Evolutionary conservation across 108 stramenopile genomes (phyloP).

Genomic region (Epithemia pelagica): DNA sequence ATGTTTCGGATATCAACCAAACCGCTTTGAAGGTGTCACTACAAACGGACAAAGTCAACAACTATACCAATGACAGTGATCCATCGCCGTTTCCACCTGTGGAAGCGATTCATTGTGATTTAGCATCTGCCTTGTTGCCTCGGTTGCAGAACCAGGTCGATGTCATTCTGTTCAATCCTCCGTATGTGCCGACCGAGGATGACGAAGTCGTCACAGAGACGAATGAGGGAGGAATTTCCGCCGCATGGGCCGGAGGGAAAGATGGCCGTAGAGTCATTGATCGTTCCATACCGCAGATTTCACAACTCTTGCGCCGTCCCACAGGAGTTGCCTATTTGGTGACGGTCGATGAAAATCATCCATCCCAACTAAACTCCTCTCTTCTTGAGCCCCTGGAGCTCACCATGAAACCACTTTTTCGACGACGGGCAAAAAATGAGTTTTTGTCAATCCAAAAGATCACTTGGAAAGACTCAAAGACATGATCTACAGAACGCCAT

Average conservation of each 20-base stretch:
- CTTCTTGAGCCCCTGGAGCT: constrained; percentile 35
- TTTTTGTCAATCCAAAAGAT: constrained; percentile 71
- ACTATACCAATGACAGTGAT: background rate
- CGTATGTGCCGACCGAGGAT: constrained; percentile 88
- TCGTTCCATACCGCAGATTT: constrained; percentile 74
- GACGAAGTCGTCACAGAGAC: constrained; percentile 73
- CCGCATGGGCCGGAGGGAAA: constrained; percentile 85
- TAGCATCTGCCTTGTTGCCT: constrained; percentile 45
- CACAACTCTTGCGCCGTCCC: constrained; percentile 43
- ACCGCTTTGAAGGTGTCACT: constrained; percentile 57
- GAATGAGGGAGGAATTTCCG: constrained; percentile 45
- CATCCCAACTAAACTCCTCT: constrained; percentile 43
- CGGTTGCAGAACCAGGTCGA: constrained; percentile 39
- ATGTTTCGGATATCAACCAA: constrained; percentile 75
- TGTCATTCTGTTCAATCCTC: constrained; percentile 89
- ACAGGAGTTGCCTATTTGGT: constrained; percentile 78
- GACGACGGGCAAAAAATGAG: constrained; percentile 74
- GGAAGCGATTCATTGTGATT: constrained; percentile 56
- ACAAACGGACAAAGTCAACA: constrained; percentile 53
- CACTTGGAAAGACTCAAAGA: no score
- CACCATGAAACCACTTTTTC: constrained; percentile 50
- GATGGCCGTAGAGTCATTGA: constrained; percentile 77
- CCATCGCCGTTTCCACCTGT: background rate
- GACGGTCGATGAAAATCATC: constrained; percentile 83
- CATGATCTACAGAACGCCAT: no score